Evolutionary conservation across 805 yeast genomes (phyloP).

Genomic region (Kodamaea nitidulidarum): DNA sequence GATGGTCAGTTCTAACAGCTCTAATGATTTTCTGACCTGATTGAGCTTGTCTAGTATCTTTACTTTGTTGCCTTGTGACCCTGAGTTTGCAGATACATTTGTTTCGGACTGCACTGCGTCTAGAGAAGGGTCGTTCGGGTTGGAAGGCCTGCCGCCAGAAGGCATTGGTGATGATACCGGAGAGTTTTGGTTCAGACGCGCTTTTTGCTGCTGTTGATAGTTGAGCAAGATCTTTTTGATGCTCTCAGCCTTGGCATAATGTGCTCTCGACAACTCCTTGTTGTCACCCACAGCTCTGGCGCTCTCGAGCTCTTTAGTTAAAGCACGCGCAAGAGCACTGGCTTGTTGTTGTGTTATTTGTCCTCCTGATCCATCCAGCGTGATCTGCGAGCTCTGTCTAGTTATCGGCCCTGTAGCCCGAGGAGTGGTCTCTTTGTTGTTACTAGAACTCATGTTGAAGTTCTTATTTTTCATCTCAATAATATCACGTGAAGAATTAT

Average conservation of each 20-base stretch:
- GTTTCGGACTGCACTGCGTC: background rate
- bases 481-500: no score
- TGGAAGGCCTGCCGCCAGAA: background rate
- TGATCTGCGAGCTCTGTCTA: background rate
- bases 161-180: constrained; percentile 6
- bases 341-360: constrained; percentile 16
- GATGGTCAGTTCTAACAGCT: constrained; percentile 20
- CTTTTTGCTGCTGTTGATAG: constrained; percentile 22
- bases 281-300: constrained; percentile 22
- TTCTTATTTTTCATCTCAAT: constrained; percentile 1
- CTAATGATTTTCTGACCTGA: constrained; percentile 19
- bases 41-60: constrained; percentile 18
- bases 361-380: constrained; percentile 1
- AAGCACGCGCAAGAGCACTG: constrained; percentile 21
- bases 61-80: background rate
- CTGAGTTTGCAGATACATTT: background rate
- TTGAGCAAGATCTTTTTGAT: constrained; percentile 23
- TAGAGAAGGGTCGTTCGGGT: constrained; percentile 3
- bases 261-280: constrained; percentile 18
- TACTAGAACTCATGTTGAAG: background rate
- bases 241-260: constrained; percentile 23
- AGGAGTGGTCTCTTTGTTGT: background rate
- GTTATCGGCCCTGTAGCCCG: background rate
- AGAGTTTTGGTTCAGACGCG: constrained; percentile 5
- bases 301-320: constrained; percentile 23